Base-by-base conservation (phyloP, 768 basidiomycete genomes). In the Imleria badia region DNA sequence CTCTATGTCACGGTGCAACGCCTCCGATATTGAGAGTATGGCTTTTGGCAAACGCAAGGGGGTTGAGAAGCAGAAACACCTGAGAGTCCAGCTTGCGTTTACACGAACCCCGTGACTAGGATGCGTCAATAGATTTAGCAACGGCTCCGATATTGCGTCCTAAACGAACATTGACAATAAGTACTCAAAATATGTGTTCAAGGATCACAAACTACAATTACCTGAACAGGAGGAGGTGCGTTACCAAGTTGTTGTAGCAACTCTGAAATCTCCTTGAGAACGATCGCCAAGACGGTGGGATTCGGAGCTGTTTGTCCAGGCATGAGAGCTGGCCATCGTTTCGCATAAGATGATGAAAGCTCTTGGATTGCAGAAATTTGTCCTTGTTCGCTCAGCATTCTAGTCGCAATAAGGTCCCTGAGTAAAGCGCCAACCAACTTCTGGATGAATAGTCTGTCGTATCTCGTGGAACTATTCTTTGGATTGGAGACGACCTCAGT, bases 331-430 rank as follows among this genome's bases (percentile, higher is more conserved):
- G 94, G 94, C 93, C 94, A 98, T 48, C 91, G 81, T 70, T 90
- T 93, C 55, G 97, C 75, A 67, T 93, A 97, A 5, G 81, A 76
- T 34, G 78, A 85, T 0, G 91, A 85, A 39, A 97, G 75, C 60
- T 97, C 95, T 62, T 90, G 86, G 33, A 97, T 90, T 3, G 95
- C 95, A 26, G 78, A 76, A 43, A 98, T 95, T 71, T 98, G 96
- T 0, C 89, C 95, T 66, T 94, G 91, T 65, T 99, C 96, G 55
- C 89, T 89, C 59, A 98, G 73, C 80, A 97, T 87, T 55, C 95
- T 76, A 2, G 89, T 84, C 3, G 91, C 93, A 41, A 99, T 84
- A 26, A 98, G 79, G 61, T 97, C 92, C 47, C 94, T 78, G 29
- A 98, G 72, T 12, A 98, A 63, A 31, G 93, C 80, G 3, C 84